Percentiles rank a stretch among this genome's conserved stretches.
Conservation (phyloP, 805 yeast genomes). For the Metschnikowia sp. region DNA sequence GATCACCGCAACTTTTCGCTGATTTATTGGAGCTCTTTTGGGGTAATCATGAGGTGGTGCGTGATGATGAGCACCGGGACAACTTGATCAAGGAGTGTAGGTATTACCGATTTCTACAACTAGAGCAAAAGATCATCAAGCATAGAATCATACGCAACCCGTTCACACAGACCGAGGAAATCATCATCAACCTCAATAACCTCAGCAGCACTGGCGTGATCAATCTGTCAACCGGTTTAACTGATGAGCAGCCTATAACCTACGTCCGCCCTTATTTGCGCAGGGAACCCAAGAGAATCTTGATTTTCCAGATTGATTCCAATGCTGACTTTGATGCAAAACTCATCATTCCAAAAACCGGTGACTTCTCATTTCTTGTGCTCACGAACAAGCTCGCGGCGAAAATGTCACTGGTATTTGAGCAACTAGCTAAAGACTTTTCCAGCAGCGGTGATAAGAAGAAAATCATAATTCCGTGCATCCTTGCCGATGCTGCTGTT, state of each 20-base stretch:
- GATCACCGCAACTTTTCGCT: slow-evolving; percentile 53
- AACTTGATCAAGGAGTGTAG: slow-evolving; percentile 65
- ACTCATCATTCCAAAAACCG: slow-evolving; percentile 28
- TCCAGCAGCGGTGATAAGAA: slow-evolving; percentile 17
- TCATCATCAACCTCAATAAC: slow-evolving; percentile 49
- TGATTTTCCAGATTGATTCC: slow-evolving; percentile 32
- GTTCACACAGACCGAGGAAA: slow-evolving; percentile 49
- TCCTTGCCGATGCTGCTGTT: slow-evolving; percentile 27
- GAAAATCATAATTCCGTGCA: slow-evolving; percentile 22
- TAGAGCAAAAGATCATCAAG: slow-evolving; percentile 68
- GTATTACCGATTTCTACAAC: slow-evolving; percentile 70
- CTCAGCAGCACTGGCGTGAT: slow-evolving; percentile 37
- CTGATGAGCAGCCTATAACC: slow-evolving; percentile 21
- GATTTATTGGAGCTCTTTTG: slow-evolving; percentile 54
- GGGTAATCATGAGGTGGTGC: slow-evolving; percentile 50
- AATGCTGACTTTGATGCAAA: slow-evolving; percentile 27
- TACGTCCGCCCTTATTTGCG: slow-evolving; percentile 34
- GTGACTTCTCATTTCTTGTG: slow-evolving; percentile 24
- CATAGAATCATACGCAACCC: slow-evolving; percentile 52
- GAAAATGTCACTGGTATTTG: slow-evolving; percentile 25
- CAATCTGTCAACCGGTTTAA: slow-evolving; percentile 17
- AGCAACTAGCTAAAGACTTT: slow-evolving; percentile 18
- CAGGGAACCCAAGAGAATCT: slow-evolving; percentile 30
- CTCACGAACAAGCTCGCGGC: slow-evolving; percentile 23
- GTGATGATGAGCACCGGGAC: slow-evolving; percentile 52